A percentile compares a stretch with the other conserved stretches of the same genome.
phyloP scores from a whole-genome alignment of 331 rosid species.

The Saraca asoca region DNA sequence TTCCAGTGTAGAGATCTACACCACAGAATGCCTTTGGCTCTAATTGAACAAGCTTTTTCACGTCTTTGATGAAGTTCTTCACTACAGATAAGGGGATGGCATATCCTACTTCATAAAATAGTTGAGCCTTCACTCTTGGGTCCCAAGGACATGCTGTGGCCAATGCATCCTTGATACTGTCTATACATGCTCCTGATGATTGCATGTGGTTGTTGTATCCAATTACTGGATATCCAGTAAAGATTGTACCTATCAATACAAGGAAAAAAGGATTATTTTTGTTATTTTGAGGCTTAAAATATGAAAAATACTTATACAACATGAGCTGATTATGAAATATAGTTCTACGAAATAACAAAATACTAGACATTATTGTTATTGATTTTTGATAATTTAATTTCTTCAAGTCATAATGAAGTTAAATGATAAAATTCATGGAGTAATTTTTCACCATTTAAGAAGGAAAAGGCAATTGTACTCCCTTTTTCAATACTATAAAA shows the following conservation, averaged over 20 bases:
- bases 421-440: too few relatives aligned
- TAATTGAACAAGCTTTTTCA: conserved; percentile 39
- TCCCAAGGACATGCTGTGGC: conserved; percentile 51
- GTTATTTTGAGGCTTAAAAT: not conserved
- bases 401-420: too few relatives aligned
- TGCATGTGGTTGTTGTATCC: conserved; percentile 56
- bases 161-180: conserved; percentile 26
- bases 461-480: too few relatives aligned
- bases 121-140: conserved; percentile 36
- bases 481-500: too few relatives aligned
- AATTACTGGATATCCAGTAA: conserved; percentile 53
- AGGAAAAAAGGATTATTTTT: not conserved
- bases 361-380: too few relatives aligned
- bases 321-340: too few relatives aligned
- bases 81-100: conserved; percentile 35
- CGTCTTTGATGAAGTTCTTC: conserved; percentile 43
- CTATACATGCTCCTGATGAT: conserved; percentile 57
- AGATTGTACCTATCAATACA: conserved; percentile 37
- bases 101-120: conserved; percentile 41
- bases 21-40: conserved; percentile 47
- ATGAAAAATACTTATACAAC: too few relatives aligned
- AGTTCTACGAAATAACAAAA: too few relatives aligned
- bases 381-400: too few relatives aligned
- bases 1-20: conserved; percentile 42
- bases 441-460: too few relatives aligned